A percentile compares a stretch with the other conserved stretches of the same genome.
Conservation (phyloP, 305 asterid genomes). For the Fraxinus albicans region DNA sequence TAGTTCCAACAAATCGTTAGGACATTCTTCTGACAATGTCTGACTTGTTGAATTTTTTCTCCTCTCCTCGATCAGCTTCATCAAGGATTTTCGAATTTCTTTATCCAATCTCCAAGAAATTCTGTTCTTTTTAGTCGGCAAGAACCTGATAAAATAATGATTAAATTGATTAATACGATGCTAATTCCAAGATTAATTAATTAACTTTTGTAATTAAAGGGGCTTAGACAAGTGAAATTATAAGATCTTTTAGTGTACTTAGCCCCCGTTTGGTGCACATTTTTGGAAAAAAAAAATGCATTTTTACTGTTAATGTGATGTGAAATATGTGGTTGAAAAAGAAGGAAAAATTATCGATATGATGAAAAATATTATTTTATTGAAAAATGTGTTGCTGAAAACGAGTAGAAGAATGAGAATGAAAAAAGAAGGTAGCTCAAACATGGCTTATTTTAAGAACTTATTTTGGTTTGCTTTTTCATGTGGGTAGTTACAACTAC, state of each 20-base stretch:
- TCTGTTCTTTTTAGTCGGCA: constrained; percentile 82
- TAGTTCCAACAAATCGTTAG: constrained; percentile 73
- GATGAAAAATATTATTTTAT: no score
- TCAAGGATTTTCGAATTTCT: constrained; percentile 62
- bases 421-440: no score
- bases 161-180: not conserved
- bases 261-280: no score
- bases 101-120: constrained; percentile 86
- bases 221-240: not conserved
- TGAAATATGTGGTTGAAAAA: no score
- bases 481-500: not conserved
- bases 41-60: constrained; percentile 26
- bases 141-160: constrained; percentile 44
- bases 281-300: no score
- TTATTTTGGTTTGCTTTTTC: not conserved
- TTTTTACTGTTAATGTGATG: no score
- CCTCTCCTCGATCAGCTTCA: constrained; percentile 63
- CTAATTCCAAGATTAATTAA: constrained; percentile 22
- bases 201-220: not conserved
- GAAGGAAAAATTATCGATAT: no score
- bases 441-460: not conserved
- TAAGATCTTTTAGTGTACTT: not conserved
- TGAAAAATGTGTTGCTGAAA: no score
- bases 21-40: constrained; percentile 59
- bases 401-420: no score